These are phyloP conservation scores for Hypoxylon crocopeplum DNA, from an alignment of 495 filamentous ascomycete species.

Conservation along the genomic window DNA sequence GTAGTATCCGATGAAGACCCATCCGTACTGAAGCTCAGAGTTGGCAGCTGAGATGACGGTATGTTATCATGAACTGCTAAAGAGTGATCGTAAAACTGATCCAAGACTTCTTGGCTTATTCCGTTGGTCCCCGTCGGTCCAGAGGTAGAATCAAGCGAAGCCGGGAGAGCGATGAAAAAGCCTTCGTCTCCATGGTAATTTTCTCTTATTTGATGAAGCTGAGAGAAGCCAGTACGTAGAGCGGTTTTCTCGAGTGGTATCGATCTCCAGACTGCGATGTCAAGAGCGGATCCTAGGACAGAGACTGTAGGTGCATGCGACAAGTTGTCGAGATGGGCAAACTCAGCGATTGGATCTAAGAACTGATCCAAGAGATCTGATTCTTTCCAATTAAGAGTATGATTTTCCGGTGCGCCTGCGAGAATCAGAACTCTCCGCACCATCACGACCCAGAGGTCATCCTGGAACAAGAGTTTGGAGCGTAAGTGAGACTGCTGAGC, in stretches of 20 bases:
- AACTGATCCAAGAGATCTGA: constrained; percentile 56
- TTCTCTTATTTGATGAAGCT: constrained; percentile 52
- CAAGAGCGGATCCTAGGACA: constrained; percentile 29
- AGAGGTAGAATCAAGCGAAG: constrained; percentile 42
- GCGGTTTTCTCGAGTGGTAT: constrained; percentile 48
- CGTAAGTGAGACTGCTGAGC: too few relatives aligned
- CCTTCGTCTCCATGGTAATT: constrained; percentile 42
- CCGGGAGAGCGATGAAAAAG: constrained; percentile 58
- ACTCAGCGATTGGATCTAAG: constrained; percentile 53
- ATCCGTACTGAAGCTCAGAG: constrained; percentile 28
- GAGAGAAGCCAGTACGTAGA: constrained; percentile 51
- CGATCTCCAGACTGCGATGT: constrained; percentile 54
- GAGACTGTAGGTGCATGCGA: constrained; percentile 14
- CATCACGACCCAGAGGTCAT: constrained; percentile 45
- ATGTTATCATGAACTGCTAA: constrained; percentile 67
- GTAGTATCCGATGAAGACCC: constrained; percentile 36
- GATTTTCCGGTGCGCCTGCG: constrained; percentile 65
- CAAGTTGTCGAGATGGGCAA: constrained; percentile 40
- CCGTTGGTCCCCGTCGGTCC: constrained; percentile 22
- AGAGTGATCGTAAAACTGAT: constrained; percentile 78
- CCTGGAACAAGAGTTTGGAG: not conserved
- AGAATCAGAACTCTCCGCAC: constrained; percentile 61
- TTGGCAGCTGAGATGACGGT: constrained; percentile 57
- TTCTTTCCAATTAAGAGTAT: constrained; percentile 63
- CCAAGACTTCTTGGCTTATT: constrained; percentile 38